phyloP scores from a whole-genome alignment of 805 yeast genomes.

The Metschnikowia kunwiensis region DNA sequence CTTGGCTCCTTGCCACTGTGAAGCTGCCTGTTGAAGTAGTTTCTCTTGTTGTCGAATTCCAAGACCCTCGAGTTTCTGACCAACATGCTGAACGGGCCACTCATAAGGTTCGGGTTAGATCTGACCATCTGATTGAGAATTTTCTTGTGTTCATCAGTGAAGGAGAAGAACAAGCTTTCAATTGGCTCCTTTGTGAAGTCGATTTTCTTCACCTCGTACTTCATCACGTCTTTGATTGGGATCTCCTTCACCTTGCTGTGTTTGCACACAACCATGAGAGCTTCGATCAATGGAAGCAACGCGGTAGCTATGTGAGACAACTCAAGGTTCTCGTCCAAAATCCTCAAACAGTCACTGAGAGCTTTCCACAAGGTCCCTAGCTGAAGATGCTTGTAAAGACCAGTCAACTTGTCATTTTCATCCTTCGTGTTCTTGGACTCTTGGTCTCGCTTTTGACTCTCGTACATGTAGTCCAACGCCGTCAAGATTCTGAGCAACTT shows the following conservation, averaged over 20 bases:
- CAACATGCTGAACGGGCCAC: slow-evolving; percentile 90
- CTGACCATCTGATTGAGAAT: slow-evolving; percentile 89
- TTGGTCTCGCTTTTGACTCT: slow-evolving; percentile 29
- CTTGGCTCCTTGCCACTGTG: slow-evolving; percentile 48
- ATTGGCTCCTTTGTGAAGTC: slow-evolving; percentile 75
- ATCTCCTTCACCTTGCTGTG: slow-evolving; percentile 65
- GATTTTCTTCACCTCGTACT: slow-evolving; percentile 58
- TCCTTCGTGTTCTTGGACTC: slow-evolving; percentile 14
- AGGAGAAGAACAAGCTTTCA: slow-evolving; percentile 75
- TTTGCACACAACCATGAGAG: slow-evolving; percentile 94
- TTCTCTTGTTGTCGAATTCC: slow-evolving; percentile 91
- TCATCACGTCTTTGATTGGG: slow-evolving; percentile 51
- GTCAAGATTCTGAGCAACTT: slow-evolving; percentile 82
- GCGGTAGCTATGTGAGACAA: slow-evolving; percentile 65
- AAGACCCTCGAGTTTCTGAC: slow-evolving; percentile 84
- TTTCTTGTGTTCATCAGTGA: slow-evolving; percentile 85
- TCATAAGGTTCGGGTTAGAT: slow-evolving; percentile 86
- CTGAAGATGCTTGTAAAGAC: slow-evolving; percentile 62
- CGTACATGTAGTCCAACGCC: slow-evolving; percentile 80
- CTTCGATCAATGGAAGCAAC: slow-evolving; percentile 81
- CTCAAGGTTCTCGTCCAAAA: slow-evolving; percentile 56
- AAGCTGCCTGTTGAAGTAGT: slow-evolving; percentile 74
- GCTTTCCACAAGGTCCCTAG: slow-evolving; percentile 85
- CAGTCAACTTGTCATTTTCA: slow-evolving; percentile 49
- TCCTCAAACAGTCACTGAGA: slow-evolving; percentile 65